These are phyloP conservation scores for Psilocybe tampanensis DNA, from an alignment of 768 basidiomycete species.

Conservation along the genomic window DNA sequence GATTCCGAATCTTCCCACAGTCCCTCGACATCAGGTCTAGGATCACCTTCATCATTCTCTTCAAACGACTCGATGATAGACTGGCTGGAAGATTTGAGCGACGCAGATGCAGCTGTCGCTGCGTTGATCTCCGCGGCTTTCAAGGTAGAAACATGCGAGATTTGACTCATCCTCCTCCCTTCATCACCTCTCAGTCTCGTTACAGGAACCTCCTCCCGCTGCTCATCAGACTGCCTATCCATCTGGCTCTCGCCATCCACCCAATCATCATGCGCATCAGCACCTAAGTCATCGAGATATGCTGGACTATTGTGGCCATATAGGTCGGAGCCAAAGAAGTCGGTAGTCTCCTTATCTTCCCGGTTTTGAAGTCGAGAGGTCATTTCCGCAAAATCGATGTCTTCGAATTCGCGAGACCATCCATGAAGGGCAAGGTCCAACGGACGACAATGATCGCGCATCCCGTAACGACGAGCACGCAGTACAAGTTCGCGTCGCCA, in stretches of 20 bases:
- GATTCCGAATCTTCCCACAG: conserved; percentile 5
- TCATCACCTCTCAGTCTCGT: not conserved
- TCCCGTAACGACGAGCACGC: conserved; percentile 56
- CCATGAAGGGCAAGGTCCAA: conserved; percentile 46
- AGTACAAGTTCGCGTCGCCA: conserved; percentile 58
- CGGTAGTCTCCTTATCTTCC: not conserved
- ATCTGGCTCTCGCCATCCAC: not conserved
- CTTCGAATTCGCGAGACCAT: conserved; percentile 5
- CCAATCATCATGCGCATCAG: not conserved
- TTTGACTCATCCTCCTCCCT: conserved; percentile 7
- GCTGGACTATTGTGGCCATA: not conserved
- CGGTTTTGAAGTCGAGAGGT: not conserved
- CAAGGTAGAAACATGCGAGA: conserved; percentile 13
- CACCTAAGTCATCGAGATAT: not conserved
- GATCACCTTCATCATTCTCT: not conserved
- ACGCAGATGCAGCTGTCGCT: conserved; percentile 3
- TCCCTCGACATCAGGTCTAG: conserved; percentile 3
- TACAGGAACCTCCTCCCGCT: conserved; percentile 1
- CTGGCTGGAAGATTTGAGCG: not conserved
- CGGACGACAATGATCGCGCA: conserved; percentile 58
- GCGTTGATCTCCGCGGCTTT: conserved; percentile 10
- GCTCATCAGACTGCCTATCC: conserved; percentile 18
- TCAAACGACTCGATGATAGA: not conserved
- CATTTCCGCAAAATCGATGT: not conserved
- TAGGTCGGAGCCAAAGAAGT: not conserved